Conservation (phyloP, 1,139 yeast species). For the Kluyveromyces marxianus region DNA sequence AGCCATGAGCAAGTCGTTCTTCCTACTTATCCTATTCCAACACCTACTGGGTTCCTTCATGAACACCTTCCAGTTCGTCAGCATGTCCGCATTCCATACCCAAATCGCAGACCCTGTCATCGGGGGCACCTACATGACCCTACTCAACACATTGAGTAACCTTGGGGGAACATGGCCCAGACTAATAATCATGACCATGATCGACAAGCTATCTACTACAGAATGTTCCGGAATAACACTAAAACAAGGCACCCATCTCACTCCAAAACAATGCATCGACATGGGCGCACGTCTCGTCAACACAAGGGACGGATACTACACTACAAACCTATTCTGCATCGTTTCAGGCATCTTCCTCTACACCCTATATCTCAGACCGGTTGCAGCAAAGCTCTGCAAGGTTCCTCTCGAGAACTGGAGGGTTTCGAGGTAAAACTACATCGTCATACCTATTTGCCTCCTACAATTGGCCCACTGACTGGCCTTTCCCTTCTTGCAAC, state of each 20-base stretch:
- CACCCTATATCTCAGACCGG: constrained; percentile 56
- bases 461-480: background rate
- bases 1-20: constrained; percentile 36
- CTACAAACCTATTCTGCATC: constrained; percentile 68
- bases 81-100: constrained; percentile 90
- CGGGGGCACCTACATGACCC: constrained; percentile 98
- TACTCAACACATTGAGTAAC: constrained; percentile 83
- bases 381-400: constrained; percentile 32
- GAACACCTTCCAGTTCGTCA: constrained; percentile 93
- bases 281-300: constrained; percentile 49
- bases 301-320: constrained; percentile 74
- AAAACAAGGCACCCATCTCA: constrained; percentile 6
- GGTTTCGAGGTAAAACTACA: constrained; percentile 3
- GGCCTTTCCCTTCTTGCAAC: background rate
- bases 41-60: constrained; percentile 84
- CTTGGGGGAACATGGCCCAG: constrained; percentile 99
- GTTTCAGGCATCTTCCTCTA: constrained; percentile 58
- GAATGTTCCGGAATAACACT: constrained; percentile 37
- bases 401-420: constrained; percentile 34
- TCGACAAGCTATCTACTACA: constrained; percentile 68
- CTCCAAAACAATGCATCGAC: constrained; percentile 42
- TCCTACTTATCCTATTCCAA: constrained; percentile 64
- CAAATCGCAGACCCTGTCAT: constrained; percentile 90
- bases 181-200: constrained; percentile 63
- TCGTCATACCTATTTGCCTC: background rate